Conservation (phyloP, 2,329 filamentous ascomycete species). For the Neofusicoccum kwambonambiense region DNA sequence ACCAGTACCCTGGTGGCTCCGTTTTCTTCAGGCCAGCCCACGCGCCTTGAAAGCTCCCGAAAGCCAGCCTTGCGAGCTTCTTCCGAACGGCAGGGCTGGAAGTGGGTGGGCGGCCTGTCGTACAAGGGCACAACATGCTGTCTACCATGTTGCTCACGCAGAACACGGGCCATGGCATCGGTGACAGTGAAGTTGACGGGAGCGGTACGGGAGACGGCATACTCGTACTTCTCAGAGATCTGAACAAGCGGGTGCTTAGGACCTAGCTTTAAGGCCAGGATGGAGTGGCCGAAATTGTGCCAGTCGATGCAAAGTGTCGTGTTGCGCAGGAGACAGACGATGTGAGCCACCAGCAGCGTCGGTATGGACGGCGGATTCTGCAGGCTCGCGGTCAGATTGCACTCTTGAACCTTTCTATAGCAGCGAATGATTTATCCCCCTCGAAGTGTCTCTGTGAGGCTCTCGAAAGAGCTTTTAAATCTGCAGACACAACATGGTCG, state of each 20-base stretch:
- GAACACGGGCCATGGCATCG: conserved; percentile 76
- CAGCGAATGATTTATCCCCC: neutral
- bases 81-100: conserved; percentile 63
- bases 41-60: conserved; percentile 49
- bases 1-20: conserved; percentile 70
- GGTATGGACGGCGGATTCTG: conserved; percentile 95
- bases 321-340: conserved; percentile 73
- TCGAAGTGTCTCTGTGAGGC: too few species aligned
- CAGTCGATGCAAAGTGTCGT: conserved; percentile 89
- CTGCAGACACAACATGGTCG: neutral
- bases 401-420: neutral
- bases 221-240: conserved; percentile 77
- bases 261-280: conserved; percentile 69
- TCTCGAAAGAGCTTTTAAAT: too few species aligned
- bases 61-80: conserved; percentile 39
- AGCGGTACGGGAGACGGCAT: conserved; percentile 65
- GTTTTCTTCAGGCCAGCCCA: conserved; percentile 63
- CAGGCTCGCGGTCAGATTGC: neutral
- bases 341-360: conserved; percentile 72
- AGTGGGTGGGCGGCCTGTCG: conserved; percentile 80
- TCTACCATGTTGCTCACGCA: conserved; percentile 50
- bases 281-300: conserved; percentile 98
- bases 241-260: conserved; percentile 70
- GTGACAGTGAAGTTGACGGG: conserved; percentile 83
- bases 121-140: conserved; percentile 54